Evolutionary conservation across 2,329 filamentous ascomycete species (phyloP), one percentile per base, ranked within the genome.

Genomic region (Trichoderma guizhouense): DNA sequence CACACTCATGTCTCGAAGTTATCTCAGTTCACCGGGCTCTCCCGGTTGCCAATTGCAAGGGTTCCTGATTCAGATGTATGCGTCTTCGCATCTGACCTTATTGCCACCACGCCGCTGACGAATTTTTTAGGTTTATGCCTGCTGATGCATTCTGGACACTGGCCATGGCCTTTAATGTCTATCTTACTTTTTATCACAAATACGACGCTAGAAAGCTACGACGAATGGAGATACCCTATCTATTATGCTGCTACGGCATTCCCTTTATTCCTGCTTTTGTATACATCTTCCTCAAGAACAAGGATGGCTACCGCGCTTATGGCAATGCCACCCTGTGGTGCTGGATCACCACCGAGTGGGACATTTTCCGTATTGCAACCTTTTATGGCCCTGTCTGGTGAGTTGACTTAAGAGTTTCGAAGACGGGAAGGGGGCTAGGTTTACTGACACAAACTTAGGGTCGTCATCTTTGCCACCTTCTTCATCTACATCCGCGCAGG

Each of bases 141-240:
- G 91, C 92, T 6, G 92, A 94, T 82, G 89, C 91, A 1, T 85
- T 92, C 60, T 95, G 91, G 92, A 92, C 91, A 1, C 85, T 95
- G 72, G 90, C 91, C 69, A 96, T 97, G 93, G 92, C 93, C 1
- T 86, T 91, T 75, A 97, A 96, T 78, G 93, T 96, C 66, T 93
- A 93, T 79, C 82, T 95, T 15, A 94, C 93, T 0, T 94, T 96
- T 77, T 94, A 94, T 80, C 86, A 85, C 76, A 92, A 92, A 74
- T 95, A 90, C 75, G 89, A 92, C 72, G 88, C 90, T 1, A 81
- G 85, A 5, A 86, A 87, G 67, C 83, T 96, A 15, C 89, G 89
- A 12, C 84, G 81, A 58, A 86, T 95, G 78, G 93, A 96, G 78
- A 87, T 90, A 60, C 90, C 87, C 71, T 96, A 96, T 74, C 79